Evolutionary conservation across 2,329 filamentous ascomycete species (phyloP).

Genomic region (Emergomyces pasteurianus): DNA sequence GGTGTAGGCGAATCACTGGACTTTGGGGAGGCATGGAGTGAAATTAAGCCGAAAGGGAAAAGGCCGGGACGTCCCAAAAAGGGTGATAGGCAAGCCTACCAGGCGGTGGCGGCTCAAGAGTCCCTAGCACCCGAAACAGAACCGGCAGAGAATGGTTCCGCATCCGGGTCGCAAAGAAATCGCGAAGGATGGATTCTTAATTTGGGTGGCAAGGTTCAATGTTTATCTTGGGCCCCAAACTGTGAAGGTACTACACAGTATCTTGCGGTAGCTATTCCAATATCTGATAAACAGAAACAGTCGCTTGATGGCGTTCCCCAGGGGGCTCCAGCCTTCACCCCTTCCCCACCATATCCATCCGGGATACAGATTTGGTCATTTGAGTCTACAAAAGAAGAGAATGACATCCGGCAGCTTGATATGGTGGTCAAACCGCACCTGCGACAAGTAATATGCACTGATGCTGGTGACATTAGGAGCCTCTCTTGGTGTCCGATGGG

Average conservation of each 20-base stretch:
- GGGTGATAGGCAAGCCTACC: not conserved
- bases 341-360: conserved; percentile 37
- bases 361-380: conserved; percentile 51
- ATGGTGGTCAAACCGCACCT: conserved; percentile 34
- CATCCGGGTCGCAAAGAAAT: conserved; percentile 11
- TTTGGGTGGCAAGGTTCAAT: conserved; percentile 42
- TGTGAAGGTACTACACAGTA: conserved; percentile 40
- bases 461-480: conserved; percentile 44
- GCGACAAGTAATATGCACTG: conserved; percentile 41
- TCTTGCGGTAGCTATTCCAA: conserved; percentile 39
- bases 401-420: conserved; percentile 31
- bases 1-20: conserved; percentile 31
- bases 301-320: conserved; percentile 12
- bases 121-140: not conserved
- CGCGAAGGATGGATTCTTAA: conserved; percentile 45
- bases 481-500: conserved; percentile 46
- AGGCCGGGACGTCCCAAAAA: conserved; percentile 10
- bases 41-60: conserved; percentile 8
- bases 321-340: conserved; percentile 38
- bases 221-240: conserved; percentile 37
- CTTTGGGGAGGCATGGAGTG: conserved; percentile 34
- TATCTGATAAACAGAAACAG: conserved; percentile 26
- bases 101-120: not conserved
- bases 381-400: conserved; percentile 22
- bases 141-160: conserved; percentile 8